Base-by-base conservation (phyloP, 345 rosid species). In the Eutrema heterophyllum region DNA sequence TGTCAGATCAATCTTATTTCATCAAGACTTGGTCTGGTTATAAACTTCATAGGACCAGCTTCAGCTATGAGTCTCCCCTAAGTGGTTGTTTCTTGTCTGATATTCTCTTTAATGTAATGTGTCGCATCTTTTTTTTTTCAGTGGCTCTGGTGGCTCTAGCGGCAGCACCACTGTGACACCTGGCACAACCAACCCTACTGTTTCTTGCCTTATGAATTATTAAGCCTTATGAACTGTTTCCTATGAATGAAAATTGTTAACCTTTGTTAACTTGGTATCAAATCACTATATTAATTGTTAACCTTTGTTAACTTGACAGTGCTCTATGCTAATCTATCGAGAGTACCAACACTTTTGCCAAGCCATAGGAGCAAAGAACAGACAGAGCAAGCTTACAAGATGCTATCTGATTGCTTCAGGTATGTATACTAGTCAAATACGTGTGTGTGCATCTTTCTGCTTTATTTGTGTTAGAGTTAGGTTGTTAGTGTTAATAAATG, bases 351-450 rank as follows among this genome's bases (percentile, higher is more conserved):
- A 14, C 90, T 90, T 69, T 67, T 88, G 64, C 97, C 97, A 9
- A 86, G 79, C 71, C 72, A 70, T 72, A 90, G 98, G 82, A 90
- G 88, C 67, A 85, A 84, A 80, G 89, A 82, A 50, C 98, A 87
- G 85, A 73, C 81, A 54, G 86, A 81, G 68, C 79, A 78, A 67
- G 97, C 96, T 6, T 87, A 85, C 78, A 84, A 77, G 82, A 90
- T 89, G 98, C 73, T 93, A 56, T 81, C 96, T 13, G 98, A 90
- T 62, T 84, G 88, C 73, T 88, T 86, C 86, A 89, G 92, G 97
- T 90, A 68, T 52, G 9, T 68, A 12, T 61, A 55, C 38, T 29
- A 58, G 15, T 35, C 29, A 61, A 40, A 9, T 35, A 46, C 33
- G 24, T 73, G 26, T 5, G 11, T 46, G 60, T 66, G 13, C 61